Evolutionary conservation across 257 asterid species (phyloP), one percentile per base, ranked within the genome.

Genomic region (Solanum piurae): DNA sequence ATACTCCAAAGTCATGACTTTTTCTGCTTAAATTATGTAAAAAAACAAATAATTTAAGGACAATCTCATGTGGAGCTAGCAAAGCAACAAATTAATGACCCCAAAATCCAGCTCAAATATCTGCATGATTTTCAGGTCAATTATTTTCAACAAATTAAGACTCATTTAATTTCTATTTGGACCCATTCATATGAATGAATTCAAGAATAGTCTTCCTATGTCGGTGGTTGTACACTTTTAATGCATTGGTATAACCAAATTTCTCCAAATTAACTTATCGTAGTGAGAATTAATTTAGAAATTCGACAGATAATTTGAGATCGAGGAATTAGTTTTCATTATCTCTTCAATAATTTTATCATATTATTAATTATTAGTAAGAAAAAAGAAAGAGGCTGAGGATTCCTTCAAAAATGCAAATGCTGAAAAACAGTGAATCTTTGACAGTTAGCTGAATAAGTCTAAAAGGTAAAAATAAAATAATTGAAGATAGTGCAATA

Each of bases 401-500:
- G 27, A 80, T 27, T 46, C 68, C 38, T 79, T 27, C 11, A 80
- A 80, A 80, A 37, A 80, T 27, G 85, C 85, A 27, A 80, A 80
- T 76, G 58, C 40, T 29, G 27, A 49, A 80, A 80, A 46, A 80
- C 42, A 80, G 85, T 27, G 68, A 7, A 80, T 27, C 40, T 29
- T 80, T 46, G 68, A 27, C 85, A 27, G 68, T 29, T 80, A 27
- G 40, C 66, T 27, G n/a, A 79, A 79, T 77, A 37, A 46, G 85
- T 46, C 42, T 46, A 4, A 73, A 73, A 40, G 12, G 29, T 1
- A 82, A 0, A 40, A 20, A 66, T 79, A 37, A 40, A 86, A 18
- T 6, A 75, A 79, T 12, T 55, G 69, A 66, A 12, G 74, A 87
- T 29, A 46, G 93, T 91, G 92, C 75, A 74, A 72, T 85, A 72